Conservation (phyloP, 164 flowering plant genomes). For the Vitis amurensis region DNA sequence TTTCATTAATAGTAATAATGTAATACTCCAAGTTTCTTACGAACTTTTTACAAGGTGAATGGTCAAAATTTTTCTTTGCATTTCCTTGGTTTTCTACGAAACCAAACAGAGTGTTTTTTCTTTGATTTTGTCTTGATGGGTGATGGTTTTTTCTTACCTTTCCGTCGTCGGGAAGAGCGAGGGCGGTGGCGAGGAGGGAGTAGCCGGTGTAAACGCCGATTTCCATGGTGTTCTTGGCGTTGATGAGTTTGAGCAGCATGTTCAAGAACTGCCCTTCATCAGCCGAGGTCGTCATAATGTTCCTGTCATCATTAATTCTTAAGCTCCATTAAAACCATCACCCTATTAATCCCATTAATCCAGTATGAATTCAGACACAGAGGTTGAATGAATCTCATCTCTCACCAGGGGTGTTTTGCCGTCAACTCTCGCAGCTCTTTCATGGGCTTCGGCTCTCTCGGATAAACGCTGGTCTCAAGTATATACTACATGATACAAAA, state of each 20-base stretch:
- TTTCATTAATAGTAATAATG: too few relatives aligned
- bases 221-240: constrained; percentile 71
- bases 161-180: constrained; percentile 63
- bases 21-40: too few relatives aligned
- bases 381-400: too few relatives aligned
- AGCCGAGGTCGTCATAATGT: constrained; percentile 54
- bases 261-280: constrained; percentile 58
- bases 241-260: constrained; percentile 53
- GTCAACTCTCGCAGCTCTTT: constrained; percentile 55
- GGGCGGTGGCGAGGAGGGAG: constrained; percentile 64
- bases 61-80: too few relatives aligned
- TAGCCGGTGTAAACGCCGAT: constrained; percentile 68
- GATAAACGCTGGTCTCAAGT: constrained; percentile 57
- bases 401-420: constrained; percentile 54
- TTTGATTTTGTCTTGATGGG: too few relatives aligned
- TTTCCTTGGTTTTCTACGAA: too few relatives aligned
- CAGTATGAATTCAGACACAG: too few relatives aligned
- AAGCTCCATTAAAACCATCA: too few relatives aligned
- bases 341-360: too few relatives aligned
- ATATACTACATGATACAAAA: constrained; percentile 31
- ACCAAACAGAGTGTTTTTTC: too few relatives aligned
- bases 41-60: too few relatives aligned
- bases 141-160: constrained; percentile 24
- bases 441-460: constrained; percentile 52
- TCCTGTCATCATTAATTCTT: constrained; percentile 23